Evolutionary conservation across 2,329 filamentous ascomycete species (phyloP), one percentile per base, ranked within the genome.

Genomic region (Scleromitrula shiraiana): DNA sequence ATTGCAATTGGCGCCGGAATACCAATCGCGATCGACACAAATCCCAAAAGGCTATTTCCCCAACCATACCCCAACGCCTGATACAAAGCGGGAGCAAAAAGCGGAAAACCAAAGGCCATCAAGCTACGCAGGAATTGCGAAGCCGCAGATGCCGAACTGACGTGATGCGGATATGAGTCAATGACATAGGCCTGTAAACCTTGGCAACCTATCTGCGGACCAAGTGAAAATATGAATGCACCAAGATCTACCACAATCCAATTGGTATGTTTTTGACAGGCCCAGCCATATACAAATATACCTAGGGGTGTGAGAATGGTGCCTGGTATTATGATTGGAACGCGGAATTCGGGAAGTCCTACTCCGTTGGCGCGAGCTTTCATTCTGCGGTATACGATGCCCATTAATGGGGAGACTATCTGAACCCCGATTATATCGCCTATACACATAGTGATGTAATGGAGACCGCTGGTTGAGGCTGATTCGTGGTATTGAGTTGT

Each of bases 311-410:
- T 45, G 2, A 81, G 50, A 0, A 83, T 36, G 0, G 71, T 71
- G 0, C 73, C 75, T 0, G 75, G 66, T 12, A 77, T 56, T 63
- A 80, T 75, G 0, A 82, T 64, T 0, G 79, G 80, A 0, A 82
- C 67, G 10, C 81, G 75, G 56, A 76, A 79, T 53, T 86, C 82
- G 0, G 82, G 81, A 66, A 17, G 78, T 72, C 57, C 52, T 82
- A 78, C 0, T 78, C 78, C 64, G 0, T 74, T 74, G 65, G 48
- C 20, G 14, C 48, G 46, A 12, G 32, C 24, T 10, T 51, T 44
- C 36, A 50, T 24, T 26, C 44, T 29, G 4, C 29, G 23, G 27
- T 44, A 60, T 3, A 55, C 15, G 23, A 42, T 41, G 53, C 65
- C 60, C 22, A 61, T 60, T 12, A 64, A 49, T 14, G 56, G 59